A percentile compares a stretch with the other conserved stretches of the same genome.
phyloP scores from a whole-genome alignment of 768 basidiomycete species.

The Hericium erinaceus region DNA sequence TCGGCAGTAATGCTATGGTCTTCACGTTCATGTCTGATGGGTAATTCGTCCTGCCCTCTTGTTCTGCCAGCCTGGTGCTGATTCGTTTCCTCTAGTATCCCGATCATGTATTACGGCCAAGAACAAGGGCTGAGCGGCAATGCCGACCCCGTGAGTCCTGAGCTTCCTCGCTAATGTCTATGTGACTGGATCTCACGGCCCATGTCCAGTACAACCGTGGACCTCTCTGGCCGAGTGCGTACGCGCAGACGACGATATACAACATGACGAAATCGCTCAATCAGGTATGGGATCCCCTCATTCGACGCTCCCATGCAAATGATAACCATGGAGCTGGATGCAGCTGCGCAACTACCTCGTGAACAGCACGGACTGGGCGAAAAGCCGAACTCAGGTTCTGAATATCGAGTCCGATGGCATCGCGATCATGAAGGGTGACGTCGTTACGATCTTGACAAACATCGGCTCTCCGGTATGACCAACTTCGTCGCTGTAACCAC shows the following conservation, averaged over 20 bases:
- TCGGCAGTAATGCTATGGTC: slow-evolving; percentile 57
- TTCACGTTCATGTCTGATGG: slow-evolving; percentile 73
- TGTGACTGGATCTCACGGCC: neutral
- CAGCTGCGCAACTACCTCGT: slow-evolving; percentile 61
- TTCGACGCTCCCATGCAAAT: neutral
- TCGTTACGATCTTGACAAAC: slow-evolving; percentile 57
- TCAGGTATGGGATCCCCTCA: slow-evolving; percentile 25
- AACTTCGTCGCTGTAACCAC: neutral
- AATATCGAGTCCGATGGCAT: slow-evolving; percentile 40
- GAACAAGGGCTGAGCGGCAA: slow-evolving; percentile 62
- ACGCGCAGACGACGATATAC: slow-evolving; percentile 49
- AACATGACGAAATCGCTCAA: slow-evolving; percentile 54
- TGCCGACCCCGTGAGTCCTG: slow-evolving; percentile 48
- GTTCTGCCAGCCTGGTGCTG: no score
- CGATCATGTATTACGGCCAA: slow-evolving; percentile 76
- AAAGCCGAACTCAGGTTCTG: slow-evolving; percentile 42
- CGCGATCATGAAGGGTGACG: slow-evolving; percentile 55
- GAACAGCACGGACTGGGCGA: slow-evolving; percentile 42
- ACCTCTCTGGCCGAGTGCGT: slow-evolving; percentile 63
- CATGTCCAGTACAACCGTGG: slow-evolving; percentile 56
- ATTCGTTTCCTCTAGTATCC: slow-evolving; percentile 34
- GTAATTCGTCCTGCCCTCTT: slow-evolving; percentile 8
- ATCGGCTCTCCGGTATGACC: slow-evolving; percentile 60
- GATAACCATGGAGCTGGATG: neutral
- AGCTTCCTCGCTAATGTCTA: neutral